These are phyloP conservation scores for Leucosporidium yakuticum DNA, from an alignment of 768 basidiomycete genomes.

Conservation along the genomic window DNA sequence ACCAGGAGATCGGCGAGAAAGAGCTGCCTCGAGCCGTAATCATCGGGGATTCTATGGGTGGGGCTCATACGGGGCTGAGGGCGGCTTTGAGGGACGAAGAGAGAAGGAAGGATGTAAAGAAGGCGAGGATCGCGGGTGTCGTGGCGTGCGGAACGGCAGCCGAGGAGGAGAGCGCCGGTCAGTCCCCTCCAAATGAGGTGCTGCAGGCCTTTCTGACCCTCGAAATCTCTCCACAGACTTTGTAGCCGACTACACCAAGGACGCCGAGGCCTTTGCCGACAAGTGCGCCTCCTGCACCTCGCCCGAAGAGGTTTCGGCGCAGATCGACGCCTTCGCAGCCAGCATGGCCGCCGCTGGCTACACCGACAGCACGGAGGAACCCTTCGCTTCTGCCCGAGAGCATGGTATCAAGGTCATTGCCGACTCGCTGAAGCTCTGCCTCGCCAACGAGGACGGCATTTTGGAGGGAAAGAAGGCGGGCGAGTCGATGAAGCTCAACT, in stretches of 20 bases:
- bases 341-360: constrained; percentile 1
- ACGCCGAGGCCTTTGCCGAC: neutral
- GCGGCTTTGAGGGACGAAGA: neutral
- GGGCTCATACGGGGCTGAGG: constrained; percentile 4
- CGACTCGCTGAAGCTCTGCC: neutral
- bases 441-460: neutral
- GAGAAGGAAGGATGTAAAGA: neutral
- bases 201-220: neutral
- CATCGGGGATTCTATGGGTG: constrained; percentile 4
- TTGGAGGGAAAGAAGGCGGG: neutral
- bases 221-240: neutral
- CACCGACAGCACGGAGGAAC: neutral
- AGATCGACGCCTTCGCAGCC: neutral
- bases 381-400: neutral
- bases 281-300: neutral
- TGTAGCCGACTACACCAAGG: neutral
- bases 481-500: neutral
- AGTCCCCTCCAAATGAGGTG: neutral
- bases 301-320: neutral
- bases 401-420: neutral
- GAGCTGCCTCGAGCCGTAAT: neutral
- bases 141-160: constrained; percentile 1
- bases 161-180: constrained; percentile 10
- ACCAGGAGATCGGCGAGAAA: neutral
- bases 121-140: neutral